These are phyloP conservation scores for Polyporus tsugae DNA, from an alignment of 1,284 basidiomycete genomes.

Conservation along the genomic window DNA sequence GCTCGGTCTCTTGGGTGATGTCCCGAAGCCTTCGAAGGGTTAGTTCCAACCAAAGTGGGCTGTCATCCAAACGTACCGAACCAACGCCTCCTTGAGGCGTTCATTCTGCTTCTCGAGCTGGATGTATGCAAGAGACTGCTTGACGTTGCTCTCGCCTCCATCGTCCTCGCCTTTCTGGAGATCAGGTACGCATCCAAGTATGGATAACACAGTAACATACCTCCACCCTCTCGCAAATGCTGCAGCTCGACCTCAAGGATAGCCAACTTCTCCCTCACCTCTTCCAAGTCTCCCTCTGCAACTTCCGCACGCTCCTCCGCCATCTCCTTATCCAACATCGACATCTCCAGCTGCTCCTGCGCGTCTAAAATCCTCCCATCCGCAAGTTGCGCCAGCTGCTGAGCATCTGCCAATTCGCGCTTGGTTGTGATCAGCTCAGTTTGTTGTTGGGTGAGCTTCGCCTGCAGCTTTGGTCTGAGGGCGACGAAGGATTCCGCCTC, in stretches of 20 bases:
- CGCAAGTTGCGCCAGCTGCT: slow-evolving; percentile 67
- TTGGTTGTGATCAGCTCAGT: slow-evolving; percentile 77
- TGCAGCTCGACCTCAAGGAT: slow-evolving; percentile 87
- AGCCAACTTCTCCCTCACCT: slow-evolving; percentile 81
- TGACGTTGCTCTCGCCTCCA: slow-evolving; percentile 55
- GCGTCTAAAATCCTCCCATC: slow-evolving; percentile 74
- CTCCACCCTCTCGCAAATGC: slow-evolving; percentile 69
- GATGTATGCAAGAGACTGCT: slow-evolving; percentile 82
- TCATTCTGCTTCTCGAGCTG: slow-evolving; percentile 98
- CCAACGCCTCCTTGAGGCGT: slow-evolving; percentile 91
- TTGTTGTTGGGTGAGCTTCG: slow-evolving; percentile 84
- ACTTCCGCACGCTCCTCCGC: slow-evolving; percentile 94
- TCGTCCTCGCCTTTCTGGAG: too few relatives aligned
- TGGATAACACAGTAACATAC: too few relatives aligned
- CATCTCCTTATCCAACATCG: slow-evolving; percentile 95
- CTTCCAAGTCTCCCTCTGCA: slow-evolving; percentile 80
- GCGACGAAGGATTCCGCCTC: slow-evolving; percentile 90
- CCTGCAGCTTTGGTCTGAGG: slow-evolving; percentile 87
- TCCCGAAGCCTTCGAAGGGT: slow-evolving; percentile 75
- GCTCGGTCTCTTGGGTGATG: slow-evolving; percentile 87
- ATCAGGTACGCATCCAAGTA: too few relatives aligned
- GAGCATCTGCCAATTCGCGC: slow-evolving; percentile 72
- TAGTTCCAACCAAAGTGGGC: neutral
- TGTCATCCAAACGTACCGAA: slow-evolving; percentile 62
- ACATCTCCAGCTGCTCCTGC: slow-evolving; percentile 93